phyloP scores from a whole-genome alignment of 768 basidiomycete species.

The Termitomyces eurrhizus region DNA sequence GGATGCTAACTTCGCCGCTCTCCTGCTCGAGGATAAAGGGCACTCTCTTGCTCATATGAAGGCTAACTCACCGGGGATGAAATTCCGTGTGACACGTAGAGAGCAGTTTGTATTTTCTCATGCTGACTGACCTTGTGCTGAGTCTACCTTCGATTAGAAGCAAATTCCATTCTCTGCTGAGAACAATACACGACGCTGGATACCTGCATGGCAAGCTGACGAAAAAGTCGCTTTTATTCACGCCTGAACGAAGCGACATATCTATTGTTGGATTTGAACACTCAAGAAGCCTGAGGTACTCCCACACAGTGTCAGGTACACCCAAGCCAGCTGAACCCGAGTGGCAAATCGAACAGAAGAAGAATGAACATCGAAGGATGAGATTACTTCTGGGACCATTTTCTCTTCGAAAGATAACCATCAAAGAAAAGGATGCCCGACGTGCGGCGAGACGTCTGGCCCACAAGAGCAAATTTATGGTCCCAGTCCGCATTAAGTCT shows the following conservation, averaged over 20 bases:
- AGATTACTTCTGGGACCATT: background rate
- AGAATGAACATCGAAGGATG: background rate
- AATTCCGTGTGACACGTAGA: background rate
- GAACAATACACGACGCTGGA: background rate
- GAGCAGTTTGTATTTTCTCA: background rate
- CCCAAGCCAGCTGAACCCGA: background rate
- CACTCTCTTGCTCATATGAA: background rate
- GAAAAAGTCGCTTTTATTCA: background rate
- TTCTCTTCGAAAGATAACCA: background rate
- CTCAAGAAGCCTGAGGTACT: background rate
- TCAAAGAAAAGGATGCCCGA: background rate
- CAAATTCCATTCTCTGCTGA: background rate
- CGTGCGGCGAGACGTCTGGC: background rate
- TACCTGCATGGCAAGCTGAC: conserved; percentile 5
- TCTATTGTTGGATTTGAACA: conserved; percentile 4
- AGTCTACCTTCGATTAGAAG: background rate
- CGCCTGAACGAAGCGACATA: background rate
- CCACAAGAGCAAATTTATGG: background rate
- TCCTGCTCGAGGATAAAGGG: conserved; percentile 1
- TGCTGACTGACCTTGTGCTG: background rate
- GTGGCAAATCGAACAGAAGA: conserved; percentile 1
- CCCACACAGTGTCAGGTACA: background rate
- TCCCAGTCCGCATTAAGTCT: background rate
- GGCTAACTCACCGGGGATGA: background rate
- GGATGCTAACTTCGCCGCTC: background rate